Evolutionary conservation across 1,284 basidiomycete species (phyloP).

Genomic region (Pyrrhoderma lamaoense): DNA sequence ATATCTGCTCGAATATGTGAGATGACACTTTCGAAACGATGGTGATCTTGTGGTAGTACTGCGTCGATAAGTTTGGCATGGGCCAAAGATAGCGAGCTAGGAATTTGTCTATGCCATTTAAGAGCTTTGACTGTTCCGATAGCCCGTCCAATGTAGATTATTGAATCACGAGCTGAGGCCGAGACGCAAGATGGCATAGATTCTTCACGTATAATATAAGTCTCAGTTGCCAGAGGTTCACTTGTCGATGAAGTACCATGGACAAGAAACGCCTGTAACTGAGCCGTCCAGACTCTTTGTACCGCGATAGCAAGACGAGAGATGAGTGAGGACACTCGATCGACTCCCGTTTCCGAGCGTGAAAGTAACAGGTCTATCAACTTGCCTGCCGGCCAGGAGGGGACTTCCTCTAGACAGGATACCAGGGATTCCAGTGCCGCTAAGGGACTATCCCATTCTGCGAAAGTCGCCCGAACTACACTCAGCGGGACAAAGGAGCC

Average conservation of each 20-base stretch:
- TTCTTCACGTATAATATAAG: slow-evolving; percentile 49
- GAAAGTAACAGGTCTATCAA: slow-evolving; percentile 69
- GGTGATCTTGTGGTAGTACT: slow-evolving; percentile 66
- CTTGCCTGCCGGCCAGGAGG: slow-evolving; percentile 61
- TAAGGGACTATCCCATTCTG: slow-evolving; percentile 79
- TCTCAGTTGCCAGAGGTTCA: slow-evolving; percentile 52
- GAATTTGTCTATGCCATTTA: slow-evolving; percentile 72
- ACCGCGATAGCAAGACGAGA: slow-evolving; percentile 60
- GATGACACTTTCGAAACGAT: slow-evolving; percentile 68
- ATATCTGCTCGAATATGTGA: slow-evolving; percentile 64
- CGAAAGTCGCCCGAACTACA: slow-evolving; percentile 71
- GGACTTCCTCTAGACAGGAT: slow-evolving; percentile 47
- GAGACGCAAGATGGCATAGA: slow-evolving; percentile 72
- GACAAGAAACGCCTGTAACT: slow-evolving; percentile 70
- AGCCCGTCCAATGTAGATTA: slow-evolving; percentile 81
- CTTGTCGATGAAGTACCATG: slow-evolving; percentile 60
- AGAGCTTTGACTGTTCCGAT: slow-evolving; percentile 76
- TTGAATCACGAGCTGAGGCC: slow-evolving; percentile 65
- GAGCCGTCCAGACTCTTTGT: slow-evolving; percentile 73
- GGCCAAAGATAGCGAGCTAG: slow-evolving; percentile 51
- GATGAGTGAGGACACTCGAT: slow-evolving; percentile 65
- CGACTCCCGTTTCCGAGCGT: slow-evolving; percentile 62
- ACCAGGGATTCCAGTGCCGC: slow-evolving; percentile 59
- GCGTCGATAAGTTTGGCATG: slow-evolving; percentile 59
- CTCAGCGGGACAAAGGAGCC: slow-evolving; percentile 80